Evolutionary conservation across 495 filamentous ascomycete genomes (phyloP).

Genomic region (Penicillium simplicissimum): DNA sequence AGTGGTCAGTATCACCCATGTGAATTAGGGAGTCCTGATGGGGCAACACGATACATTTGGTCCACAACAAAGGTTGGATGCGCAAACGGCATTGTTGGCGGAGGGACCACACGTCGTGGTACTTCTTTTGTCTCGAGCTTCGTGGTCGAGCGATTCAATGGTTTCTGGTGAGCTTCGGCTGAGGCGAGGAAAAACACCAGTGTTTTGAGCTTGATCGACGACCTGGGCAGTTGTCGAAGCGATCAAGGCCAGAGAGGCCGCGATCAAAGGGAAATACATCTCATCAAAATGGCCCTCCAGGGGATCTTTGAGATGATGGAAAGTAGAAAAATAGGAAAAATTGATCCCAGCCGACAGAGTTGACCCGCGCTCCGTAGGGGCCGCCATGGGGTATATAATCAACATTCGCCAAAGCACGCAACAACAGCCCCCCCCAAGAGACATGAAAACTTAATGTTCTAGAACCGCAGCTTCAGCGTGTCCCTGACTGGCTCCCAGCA

Average conservation of each 20-base stretch:
- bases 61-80: background rate
- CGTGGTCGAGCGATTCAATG: background rate
- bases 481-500: too few relatives aligned
- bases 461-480: background rate
- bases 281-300: background rate
- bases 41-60: background rate
- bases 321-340: background rate
- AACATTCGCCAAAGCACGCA: too few relatives aligned
- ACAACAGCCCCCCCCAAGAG: background rate
- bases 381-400: too few relatives aligned
- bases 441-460: too few relatives aligned
- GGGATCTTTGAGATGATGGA: background rate
- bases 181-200: background rate
- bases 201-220: background rate
- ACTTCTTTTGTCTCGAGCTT: background rate
- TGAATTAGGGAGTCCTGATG: too few relatives aligned
- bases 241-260: background rate
- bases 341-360: background rate
- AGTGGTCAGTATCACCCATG: background rate
- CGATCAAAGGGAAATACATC: background rate
- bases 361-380: too few relatives aligned
- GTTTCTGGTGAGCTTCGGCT: background rate
- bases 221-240: background rate
- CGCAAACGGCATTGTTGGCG: background rate
- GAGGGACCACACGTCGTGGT: background rate